These are phyloP conservation scores for Dendrobium chrysotoxum DNA, from an alignment of 106 monocot species.

Conservation along the genomic window DNA sequence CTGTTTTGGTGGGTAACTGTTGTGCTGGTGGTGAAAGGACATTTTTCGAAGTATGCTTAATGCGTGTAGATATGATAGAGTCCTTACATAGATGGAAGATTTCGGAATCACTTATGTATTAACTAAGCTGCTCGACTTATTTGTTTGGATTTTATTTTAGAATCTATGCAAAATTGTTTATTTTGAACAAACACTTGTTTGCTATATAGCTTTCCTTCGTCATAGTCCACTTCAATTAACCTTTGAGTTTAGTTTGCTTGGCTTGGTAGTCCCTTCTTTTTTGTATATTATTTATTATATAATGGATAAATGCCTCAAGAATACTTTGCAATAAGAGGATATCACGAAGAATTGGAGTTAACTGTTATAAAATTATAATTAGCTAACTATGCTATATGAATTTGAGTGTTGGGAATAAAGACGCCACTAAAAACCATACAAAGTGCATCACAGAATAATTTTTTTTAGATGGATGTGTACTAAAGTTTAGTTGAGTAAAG, in stretches of 20 bases:
- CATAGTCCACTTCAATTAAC: neutral
- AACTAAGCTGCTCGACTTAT: neutral
- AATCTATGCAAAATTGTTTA: neutral
- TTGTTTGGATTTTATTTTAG: neutral
- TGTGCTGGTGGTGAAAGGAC: neutral
- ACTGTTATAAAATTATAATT: neutral
- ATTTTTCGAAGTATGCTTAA: no score
- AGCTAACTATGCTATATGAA: no score
- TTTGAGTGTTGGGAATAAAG: no score
- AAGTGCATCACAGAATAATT: no score
- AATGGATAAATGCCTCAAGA: neutral
- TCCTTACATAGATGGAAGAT: neutral
- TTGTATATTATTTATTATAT: neutral
- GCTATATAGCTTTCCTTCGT: neutral
- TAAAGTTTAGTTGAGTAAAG: neutral
- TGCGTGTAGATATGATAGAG: neutral
- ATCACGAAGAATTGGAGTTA: neutral
- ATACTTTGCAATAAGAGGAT: neutral
- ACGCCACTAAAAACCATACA: no score
- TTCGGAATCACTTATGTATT: neutral
- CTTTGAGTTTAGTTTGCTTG: neutral
- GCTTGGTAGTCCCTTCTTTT: no score
- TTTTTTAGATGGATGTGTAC: no score
- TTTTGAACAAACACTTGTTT: neutral
- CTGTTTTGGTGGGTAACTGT: neutral